Evolutionary conservation across 371 early-diverging fungal species (phyloP).

Genomic region (Mortierella sp.): DNA sequence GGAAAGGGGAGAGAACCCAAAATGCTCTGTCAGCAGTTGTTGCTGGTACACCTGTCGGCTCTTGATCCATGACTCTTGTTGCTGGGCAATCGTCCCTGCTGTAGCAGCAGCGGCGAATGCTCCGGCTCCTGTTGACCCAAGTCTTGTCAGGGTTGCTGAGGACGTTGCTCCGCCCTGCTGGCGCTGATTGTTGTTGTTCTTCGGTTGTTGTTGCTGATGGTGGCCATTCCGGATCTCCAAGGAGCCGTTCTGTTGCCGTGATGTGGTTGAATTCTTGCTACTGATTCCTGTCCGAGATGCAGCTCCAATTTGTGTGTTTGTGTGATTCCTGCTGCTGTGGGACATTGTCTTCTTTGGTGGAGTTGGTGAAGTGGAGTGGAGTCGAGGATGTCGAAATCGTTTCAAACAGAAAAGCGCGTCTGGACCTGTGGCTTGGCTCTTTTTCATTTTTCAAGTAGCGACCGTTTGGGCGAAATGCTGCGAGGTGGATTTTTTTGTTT

Average conservation of each 20-base stretch:
- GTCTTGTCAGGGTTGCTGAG: neutral
- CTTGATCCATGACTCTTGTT: slow-evolving; percentile 33
- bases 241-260: neutral
- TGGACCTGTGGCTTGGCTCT: neutral
- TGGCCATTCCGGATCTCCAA: neutral
- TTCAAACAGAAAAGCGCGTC: neutral
- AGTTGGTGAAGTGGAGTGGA: neutral
- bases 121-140: neutral
- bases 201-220: neutral
- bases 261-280: neutral
- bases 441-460: neutral
- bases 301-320: neutral
- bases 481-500: neutral
- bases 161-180: neutral
- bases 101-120: neutral
- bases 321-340: neutral
- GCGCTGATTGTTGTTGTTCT: neutral
- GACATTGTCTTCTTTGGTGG: neutral
- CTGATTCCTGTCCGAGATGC: neutral
- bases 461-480: neutral
- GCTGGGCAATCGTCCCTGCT: slow-evolving; percentile 12
- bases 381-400: neutral
- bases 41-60: slow-evolving; percentile 44
- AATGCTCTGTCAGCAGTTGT: slow-evolving; percentile 77
- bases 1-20: slow-evolving; percentile 76